Evolutionary conservation across 192 early-diverging fungal species (phyloP), one percentile per base, ranked within the genome.

Genomic region (Coemansia sp.): DNA sequence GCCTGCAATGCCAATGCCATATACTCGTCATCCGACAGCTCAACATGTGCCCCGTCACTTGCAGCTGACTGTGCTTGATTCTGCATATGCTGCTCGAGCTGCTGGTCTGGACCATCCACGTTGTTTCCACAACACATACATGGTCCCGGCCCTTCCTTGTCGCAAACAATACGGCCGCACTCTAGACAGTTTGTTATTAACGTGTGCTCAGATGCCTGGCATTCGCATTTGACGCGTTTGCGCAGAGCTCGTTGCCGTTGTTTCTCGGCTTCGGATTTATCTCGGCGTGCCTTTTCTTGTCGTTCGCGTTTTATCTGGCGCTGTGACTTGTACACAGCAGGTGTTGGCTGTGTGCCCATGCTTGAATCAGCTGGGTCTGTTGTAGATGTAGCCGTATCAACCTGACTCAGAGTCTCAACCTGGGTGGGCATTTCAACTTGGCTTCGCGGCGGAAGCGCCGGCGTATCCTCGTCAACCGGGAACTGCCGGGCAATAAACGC

Each of bases 151-250:
- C 84, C 84, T 35, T 85, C 84, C 19, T 27, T 38, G 21, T 63
- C 67, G 62, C 84, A 85, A 22, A 85, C 65, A 25, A 85, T 85
- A 29, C 77, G 84, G 7, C 84, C 84, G 57, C 84, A 85, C 11
- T 58, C 59, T 19, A 85, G 62, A 55, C 84, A 85, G 69, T 85
- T 85, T 3, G 77, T 79, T 2, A 85, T 25, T 56, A 85, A 59
- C 22, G 39, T 56, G 35, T 85, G 84, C 7, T 61, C 69, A 1
- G 81, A 63, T 10, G 81, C 84, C 45, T 81, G 78, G 66, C 78
- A 81, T 47, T 81, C 78, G 60, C 78, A 81, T 47, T 59, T 68
- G 7, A 41, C 50, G 14, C 78, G 73, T 50, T 72, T 81, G 57
- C 78, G 65, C 1, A 57, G 61, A 4, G 69, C 73, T 23, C 43